phyloP scores from a whole-genome alignment of 768 basidiomycete species.

The Leccinum imitatum region DNA sequence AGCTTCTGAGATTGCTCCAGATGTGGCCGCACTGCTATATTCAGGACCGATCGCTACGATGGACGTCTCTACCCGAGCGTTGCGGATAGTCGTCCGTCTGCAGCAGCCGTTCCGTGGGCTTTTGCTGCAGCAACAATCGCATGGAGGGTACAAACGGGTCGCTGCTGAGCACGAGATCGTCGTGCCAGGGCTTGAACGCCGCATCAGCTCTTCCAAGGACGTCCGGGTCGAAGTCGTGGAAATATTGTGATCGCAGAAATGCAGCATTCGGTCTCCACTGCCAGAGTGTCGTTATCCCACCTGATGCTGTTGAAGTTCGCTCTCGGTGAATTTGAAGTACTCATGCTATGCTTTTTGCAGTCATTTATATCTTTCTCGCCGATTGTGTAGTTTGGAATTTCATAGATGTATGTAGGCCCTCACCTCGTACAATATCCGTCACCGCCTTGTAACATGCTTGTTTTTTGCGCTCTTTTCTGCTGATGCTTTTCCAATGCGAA shows the following conservation, averaged over 20 bases:
- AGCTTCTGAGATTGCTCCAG: background rate
- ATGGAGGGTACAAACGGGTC: background rate
- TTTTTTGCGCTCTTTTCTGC: too few species aligned
- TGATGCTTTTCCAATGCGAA: too few species aligned
- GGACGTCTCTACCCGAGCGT: background rate
- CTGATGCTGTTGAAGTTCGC: too few species aligned
- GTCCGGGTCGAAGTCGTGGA: background rate
- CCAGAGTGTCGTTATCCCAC: too few species aligned
- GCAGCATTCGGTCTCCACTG: too few species aligned
- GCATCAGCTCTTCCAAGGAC: background rate
- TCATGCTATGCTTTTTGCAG: background rate
- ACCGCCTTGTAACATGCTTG: too few species aligned
- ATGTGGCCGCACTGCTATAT: background rate
- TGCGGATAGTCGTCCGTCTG: conserved; percentile 9
- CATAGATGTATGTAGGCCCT: background rate
- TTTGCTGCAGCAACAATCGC: conserved; percentile 2
- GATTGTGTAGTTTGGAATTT: background rate
- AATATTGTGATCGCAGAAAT: background rate
- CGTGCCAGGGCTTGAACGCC: background rate
- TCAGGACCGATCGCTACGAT: too few species aligned
- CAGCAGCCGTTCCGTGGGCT: conserved; percentile 9
- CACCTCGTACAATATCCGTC: background rate
- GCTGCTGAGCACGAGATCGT: background rate
- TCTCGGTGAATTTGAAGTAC: background rate
- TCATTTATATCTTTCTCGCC: background rate